These are phyloP conservation scores for Musa schizocarpa DNA, from an alignment of 176 grass and related monocot genomes.

Conservation along the genomic window DNA sequence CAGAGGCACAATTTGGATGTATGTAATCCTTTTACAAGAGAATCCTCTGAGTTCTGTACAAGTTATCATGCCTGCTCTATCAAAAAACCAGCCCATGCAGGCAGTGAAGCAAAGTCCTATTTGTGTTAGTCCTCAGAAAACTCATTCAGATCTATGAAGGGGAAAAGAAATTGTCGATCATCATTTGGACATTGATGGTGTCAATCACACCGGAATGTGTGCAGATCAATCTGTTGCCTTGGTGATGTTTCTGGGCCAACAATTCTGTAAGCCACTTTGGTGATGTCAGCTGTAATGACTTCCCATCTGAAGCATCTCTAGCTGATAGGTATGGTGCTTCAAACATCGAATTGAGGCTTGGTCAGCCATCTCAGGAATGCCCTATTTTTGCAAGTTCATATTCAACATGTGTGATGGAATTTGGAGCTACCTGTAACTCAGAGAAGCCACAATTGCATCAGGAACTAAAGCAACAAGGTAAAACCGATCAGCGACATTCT, in stretches of 20 bases:
- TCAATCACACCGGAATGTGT: not conserved
- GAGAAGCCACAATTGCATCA: not conserved
- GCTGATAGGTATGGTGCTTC: slow-evolving; percentile 4
- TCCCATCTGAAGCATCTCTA: not conserved
- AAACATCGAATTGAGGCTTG: slow-evolving; percentile 8
- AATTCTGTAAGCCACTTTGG: not conserved
- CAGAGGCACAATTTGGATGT: not conserved
- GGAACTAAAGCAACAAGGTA: slow-evolving; percentile 1
- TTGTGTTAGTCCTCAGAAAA: slow-evolving; percentile 2
- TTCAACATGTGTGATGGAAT: not conserved
- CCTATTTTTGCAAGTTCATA: not conserved
- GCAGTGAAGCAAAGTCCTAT: not conserved
- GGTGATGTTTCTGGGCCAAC: not conserved
- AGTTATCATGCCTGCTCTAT: slow-evolving; percentile 1
- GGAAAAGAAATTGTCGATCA: slow-evolving; percentile 7
- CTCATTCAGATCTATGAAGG: not conserved
- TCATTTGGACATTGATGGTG: not conserved
- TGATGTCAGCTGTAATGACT: not conserved
- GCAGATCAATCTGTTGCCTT: not conserved
- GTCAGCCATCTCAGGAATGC: not conserved
- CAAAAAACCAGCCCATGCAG: not conserved
- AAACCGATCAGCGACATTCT: not conserved
- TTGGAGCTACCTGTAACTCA: not conserved
- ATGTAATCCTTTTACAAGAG: not conserved
- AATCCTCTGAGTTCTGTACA: not conserved